Conservation (phyloP, 306 rosid genomes). For the Bauhinia variegata region DNA sequence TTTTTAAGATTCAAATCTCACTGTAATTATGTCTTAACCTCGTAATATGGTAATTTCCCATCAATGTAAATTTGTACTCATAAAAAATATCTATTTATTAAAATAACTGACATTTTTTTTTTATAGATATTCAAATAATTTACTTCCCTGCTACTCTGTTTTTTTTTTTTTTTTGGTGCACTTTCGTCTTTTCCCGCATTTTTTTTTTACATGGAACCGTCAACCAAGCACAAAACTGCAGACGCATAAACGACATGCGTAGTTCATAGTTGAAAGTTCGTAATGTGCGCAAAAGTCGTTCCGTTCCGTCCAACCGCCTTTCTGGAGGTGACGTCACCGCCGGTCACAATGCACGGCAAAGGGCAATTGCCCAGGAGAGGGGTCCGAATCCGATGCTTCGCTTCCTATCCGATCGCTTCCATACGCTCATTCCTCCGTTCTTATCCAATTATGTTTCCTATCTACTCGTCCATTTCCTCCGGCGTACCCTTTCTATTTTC, state of each 20-base stretch:
- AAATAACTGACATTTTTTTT: too few relatives aligned
- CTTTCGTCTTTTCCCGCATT: background rate
- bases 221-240: background rate
- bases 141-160: too few relatives aligned
- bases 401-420: background rate
- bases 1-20: too few relatives aligned
- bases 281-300: background rate
- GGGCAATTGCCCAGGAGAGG: background rate
- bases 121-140: too few relatives aligned
- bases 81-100: too few relatives aligned
- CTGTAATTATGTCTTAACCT: too few relatives aligned
- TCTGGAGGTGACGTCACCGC: constrained; percentile 23
- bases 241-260: background rate
- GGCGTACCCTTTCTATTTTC: background rate
- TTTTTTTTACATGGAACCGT: background rate
- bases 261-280: background rate
- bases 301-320: constrained; percentile 7
- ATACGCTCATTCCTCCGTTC: constrained; percentile 1
- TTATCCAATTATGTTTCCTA: background rate
- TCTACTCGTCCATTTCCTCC: background rate
- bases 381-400: constrained; percentile 22
- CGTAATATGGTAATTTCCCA: too few relatives aligned
- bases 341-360: constrained; percentile 20
- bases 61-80: too few relatives aligned
- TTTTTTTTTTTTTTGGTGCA: too few relatives aligned